These are phyloP conservation scores for Lasiosphaeria ovina DNA, from an alignment of 495 filamentous ascomycete species.

Conservation along the genomic window DNA sequence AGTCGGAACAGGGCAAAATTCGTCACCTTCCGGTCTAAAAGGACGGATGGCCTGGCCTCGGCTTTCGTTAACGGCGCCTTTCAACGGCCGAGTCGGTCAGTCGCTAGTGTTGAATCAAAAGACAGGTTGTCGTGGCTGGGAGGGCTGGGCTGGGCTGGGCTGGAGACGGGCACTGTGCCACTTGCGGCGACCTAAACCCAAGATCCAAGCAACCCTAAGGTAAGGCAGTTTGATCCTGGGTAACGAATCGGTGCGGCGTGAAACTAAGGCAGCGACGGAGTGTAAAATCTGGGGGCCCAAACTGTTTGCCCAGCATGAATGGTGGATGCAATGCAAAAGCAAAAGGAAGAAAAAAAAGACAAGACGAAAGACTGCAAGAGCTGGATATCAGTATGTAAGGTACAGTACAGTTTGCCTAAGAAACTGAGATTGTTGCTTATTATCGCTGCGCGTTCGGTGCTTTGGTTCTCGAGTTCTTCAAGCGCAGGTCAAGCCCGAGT, in stretches of 20 bases:
- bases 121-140: constrained; percentile 3
- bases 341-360: not conserved
- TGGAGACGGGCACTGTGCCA: not conserved
- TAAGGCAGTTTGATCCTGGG: not conserved
- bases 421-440: constrained; percentile 17
- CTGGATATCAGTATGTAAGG: constrained; percentile 4
- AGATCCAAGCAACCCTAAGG: not conserved
- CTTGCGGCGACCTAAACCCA: not conserved
- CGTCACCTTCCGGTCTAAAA: not conserved
- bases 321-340: not conserved
- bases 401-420: not conserved
- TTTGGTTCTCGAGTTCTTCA: not conserved
- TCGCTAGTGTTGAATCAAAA: not conserved
- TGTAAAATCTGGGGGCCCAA: not conserved
- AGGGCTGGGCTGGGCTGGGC: not conserved
- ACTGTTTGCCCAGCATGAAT: not conserved
- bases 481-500: not conserved
- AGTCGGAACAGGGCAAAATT: constrained; percentile 10
- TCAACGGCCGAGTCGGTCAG: not conserved
- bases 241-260: not conserved
- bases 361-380: constrained; percentile 5
- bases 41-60: not conserved
- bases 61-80: not conserved
- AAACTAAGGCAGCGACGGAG: not conserved
- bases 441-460: constrained; percentile 4